phyloP scores from a whole-genome alignment of 2,329 filamentous ascomycete genomes.

The Xylaria sp. region DNA sequence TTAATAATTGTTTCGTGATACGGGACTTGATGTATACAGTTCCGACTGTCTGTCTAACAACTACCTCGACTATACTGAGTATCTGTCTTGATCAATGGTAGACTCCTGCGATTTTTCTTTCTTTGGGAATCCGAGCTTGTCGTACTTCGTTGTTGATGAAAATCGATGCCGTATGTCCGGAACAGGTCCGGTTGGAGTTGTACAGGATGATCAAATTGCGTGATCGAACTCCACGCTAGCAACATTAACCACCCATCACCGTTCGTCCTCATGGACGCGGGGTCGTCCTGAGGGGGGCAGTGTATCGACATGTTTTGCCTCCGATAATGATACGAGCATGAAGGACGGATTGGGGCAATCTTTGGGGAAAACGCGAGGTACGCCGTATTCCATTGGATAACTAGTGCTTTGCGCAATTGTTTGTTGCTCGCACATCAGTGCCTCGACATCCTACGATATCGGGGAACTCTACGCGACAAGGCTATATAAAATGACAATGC shows the following conservation, averaged over 20 bases:
- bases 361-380: conserved; percentile 17
- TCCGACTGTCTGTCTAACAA: neutral
- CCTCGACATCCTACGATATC: conserved; percentile 23
- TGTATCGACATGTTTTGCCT: conserved; percentile 15
- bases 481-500: conserved; percentile 16
- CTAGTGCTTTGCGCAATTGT: conserved; percentile 44
- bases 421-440: conserved; percentile 46
- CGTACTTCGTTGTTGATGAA: neutral
- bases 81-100: neutral
- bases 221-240: conserved; percentile 47
- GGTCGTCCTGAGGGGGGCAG: conserved; percentile 17
- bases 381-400: conserved; percentile 43
- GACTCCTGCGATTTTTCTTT: neutral
- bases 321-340: conserved; percentile 13
- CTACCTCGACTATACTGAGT: neutral
- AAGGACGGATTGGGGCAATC: conserved; percentile 35
- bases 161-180: conserved; percentile 8
- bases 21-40: neutral
- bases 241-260: conserved; percentile 42
- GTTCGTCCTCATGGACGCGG: conserved; percentile 29
- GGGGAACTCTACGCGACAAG: conserved; percentile 9
- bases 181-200: conserved; percentile 7
- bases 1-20: neutral
- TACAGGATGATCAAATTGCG: conserved; percentile 41
- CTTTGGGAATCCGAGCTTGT: neutral